These are phyloP conservation scores for Psophocarpus tetragonolobus DNA, from an alignment of 306 rosid genomes.

Conservation along the genomic window DNA sequence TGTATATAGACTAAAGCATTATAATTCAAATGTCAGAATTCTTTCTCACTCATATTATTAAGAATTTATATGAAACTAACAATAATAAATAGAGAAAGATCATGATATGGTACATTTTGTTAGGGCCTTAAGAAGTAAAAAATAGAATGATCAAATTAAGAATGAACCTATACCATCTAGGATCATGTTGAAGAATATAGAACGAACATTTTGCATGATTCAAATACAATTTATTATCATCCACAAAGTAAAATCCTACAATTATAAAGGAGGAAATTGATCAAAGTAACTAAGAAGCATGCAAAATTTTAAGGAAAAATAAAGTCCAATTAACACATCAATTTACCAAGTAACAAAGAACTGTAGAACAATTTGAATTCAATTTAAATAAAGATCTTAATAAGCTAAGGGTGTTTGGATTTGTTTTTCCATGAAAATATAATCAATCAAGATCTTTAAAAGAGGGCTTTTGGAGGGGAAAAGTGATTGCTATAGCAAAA, in stretches of 20 bases:
- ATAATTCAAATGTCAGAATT: background rate
- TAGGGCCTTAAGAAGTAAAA: background rate
- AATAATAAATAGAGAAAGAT: background rate
- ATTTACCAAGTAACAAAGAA: background rate
- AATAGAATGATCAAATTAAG: background rate
- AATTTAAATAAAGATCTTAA: background rate
- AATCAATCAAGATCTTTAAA: background rate
- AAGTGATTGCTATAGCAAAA: background rate
- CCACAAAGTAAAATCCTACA: background rate
- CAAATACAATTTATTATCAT: background rate
- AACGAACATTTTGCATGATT: background rate
- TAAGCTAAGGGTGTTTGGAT: background rate
- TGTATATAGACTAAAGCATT: background rate
- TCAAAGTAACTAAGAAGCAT: background rate
- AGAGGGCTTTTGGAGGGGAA: background rate
- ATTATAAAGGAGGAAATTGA: background rate
- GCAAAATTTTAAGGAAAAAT: background rate
- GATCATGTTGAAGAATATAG: background rate
- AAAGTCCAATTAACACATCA: background rate
- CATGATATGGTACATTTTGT: background rate
- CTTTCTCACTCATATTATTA: background rate
- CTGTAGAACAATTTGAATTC: constrained; percentile 2
- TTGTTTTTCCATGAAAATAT: background rate
- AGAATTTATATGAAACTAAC: background rate
- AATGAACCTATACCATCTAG: background rate